phyloP scores from a whole-genome alignment of 228 moss, liverwort and hornwort genomes.

The Sphagnum magellanicum region DNA sequence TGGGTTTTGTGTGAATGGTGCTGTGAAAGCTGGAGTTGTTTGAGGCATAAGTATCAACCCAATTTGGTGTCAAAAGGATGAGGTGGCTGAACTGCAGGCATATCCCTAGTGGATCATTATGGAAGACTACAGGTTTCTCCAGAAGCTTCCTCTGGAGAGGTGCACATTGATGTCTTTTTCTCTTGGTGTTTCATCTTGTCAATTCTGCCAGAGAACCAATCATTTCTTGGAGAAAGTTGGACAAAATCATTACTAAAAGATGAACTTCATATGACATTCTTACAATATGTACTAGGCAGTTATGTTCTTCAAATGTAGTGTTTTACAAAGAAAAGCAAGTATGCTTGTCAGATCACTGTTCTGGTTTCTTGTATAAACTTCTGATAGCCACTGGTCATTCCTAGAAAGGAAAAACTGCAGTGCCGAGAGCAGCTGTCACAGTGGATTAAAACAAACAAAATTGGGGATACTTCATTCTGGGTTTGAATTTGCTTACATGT shows the following conservation, averaged over 20 bases:
- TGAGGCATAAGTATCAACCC: no score
- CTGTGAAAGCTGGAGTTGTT: no score
- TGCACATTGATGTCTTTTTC: conserved; percentile 3
- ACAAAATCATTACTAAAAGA: no score
- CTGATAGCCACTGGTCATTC: no score
- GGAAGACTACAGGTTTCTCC: conserved; percentile 30
- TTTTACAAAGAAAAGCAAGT: background rate
- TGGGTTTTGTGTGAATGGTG: background rate
- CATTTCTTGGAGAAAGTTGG: no score
- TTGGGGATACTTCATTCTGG: background rate
- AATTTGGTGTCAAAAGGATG: background rate
- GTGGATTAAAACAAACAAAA: background rate
- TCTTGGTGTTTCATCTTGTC: background rate
- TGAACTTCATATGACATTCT: background rate
- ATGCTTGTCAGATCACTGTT: background rate
- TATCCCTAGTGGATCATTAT: conserved; percentile 50
- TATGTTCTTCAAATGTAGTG: background rate
- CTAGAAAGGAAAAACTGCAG: no score
- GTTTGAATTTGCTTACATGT: background rate
- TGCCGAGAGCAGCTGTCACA: no score
- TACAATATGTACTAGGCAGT: background rate
- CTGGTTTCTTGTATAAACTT: background rate
- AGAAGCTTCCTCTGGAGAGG: conserved; percentile 42
- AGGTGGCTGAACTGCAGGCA: conserved; percentile 18
- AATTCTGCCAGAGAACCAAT: no score